Percentiles rank a stretch among this genome's conserved stretches.
These are phyloP conservation scores for Boletus insuetus DNA, from an alignment of 768 basidiomycete species.

Conservation along the genomic window DNA sequence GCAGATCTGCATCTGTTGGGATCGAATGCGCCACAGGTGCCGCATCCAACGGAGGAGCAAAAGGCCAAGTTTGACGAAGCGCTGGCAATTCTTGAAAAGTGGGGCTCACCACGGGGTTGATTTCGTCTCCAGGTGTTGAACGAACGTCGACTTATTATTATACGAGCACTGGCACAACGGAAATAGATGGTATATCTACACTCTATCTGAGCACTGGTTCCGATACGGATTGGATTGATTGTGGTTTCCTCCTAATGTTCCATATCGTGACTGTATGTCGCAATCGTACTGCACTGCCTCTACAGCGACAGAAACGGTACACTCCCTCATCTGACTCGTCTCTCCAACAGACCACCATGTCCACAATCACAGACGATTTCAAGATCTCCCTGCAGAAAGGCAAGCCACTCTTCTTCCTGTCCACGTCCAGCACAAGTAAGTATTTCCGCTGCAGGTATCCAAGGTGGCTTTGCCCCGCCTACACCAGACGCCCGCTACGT, in stretches of 20 bases:
- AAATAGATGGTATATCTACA: too few relatives aligned
- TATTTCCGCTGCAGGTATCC: constrained; percentile 46
- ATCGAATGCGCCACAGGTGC: constrained; percentile 52
- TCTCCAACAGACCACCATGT: constrained; percentile 13
- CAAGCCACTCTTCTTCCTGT: constrained; percentile 15
- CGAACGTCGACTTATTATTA: too few relatives aligned
- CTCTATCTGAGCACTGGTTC: too few relatives aligned
- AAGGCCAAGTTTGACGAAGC: constrained; percentile 65
- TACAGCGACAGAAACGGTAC: not conserved
- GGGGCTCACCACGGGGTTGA: constrained; percentile 25
- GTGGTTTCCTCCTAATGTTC: not conserved
- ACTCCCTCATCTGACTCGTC: not conserved
- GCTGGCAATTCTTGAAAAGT: constrained; percentile 58
- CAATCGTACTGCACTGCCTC: not conserved
- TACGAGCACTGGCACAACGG: too few relatives aligned
- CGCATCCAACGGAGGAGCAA: constrained; percentile 56
- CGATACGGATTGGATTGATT: too few relatives aligned
- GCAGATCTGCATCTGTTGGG: constrained; percentile 34
- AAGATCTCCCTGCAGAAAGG: constrained; percentile 50
- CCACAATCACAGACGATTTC: constrained; percentile 10
- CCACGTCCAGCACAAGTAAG: not conserved
- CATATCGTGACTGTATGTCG: not conserved
- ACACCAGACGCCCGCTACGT: constrained; percentile 54
- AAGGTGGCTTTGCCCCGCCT: constrained; percentile 73
- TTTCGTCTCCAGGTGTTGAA: too few relatives aligned